Conservation (phyloP, 345 rosid genomes). For the Litchi chinensis region DNA sequence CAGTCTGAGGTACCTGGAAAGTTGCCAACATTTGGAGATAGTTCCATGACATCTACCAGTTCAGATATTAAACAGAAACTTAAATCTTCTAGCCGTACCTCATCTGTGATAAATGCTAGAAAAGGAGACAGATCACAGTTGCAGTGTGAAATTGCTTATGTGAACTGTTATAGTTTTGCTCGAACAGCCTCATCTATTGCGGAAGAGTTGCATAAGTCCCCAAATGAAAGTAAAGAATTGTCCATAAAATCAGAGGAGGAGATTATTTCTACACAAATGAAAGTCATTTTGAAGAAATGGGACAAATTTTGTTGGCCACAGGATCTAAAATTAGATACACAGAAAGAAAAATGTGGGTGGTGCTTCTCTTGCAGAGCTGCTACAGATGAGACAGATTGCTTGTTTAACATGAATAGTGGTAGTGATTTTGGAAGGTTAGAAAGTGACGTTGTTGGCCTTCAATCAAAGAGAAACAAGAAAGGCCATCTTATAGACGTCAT, state of each 20-base stretch:
- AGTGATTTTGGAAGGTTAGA: slow-evolving; percentile 41
- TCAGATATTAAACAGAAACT: slow-evolving; percentile 42
- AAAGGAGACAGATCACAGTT: slow-evolving; percentile 30
- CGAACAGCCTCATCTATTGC: slow-evolving; percentile 62
- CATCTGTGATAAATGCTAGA: slow-evolving; percentile 34
- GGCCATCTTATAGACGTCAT: slow-evolving; percentile 59
- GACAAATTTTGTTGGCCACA: slow-evolving; percentile 63
- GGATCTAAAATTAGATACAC: slow-evolving; percentile 39
- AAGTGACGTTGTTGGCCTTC: slow-evolving; percentile 45
- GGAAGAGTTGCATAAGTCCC: slow-evolving; percentile 64
- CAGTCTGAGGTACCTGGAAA: slow-evolving; percentile 31
- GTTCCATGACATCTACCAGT: slow-evolving; percentile 35
- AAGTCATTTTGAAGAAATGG: slow-evolving; percentile 67
- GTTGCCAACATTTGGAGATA: slow-evolving; percentile 22
- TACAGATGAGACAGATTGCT: slow-evolving; percentile 61
- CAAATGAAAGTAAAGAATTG: slow-evolving; percentile 39
- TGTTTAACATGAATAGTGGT: slow-evolving; percentile 63
- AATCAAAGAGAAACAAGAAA: slow-evolving; percentile 36
- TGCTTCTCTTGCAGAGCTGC: slow-evolving; percentile 74
- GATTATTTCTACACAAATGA: slow-evolving; percentile 66
- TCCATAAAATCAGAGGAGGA: slow-evolving; percentile 67
- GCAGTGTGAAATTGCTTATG: slow-evolving; percentile 48
- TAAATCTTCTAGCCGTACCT: slow-evolving; percentile 29
- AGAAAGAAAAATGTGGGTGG: slow-evolving; percentile 96
- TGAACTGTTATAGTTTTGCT: slow-evolving; percentile 77